Evolutionary conservation across 2,329 filamentous ascomycete genomes (phyloP).

Genomic region (Tothia fuscella): DNA sequence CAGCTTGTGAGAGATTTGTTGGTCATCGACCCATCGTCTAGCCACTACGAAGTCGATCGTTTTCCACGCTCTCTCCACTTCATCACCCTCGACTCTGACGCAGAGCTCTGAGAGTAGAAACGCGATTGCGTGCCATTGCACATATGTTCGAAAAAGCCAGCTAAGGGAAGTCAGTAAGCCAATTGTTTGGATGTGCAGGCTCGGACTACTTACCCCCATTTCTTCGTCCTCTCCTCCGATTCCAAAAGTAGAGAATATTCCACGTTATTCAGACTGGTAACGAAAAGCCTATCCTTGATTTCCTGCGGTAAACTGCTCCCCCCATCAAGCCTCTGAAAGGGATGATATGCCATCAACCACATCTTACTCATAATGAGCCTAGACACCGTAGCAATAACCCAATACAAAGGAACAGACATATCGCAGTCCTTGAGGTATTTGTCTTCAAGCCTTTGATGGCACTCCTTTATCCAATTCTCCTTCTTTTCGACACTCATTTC

Average conservation of each 20-base stretch:
- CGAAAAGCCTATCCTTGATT: constrained; percentile 55
- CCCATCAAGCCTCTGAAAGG: constrained; percentile 50
- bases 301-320: constrained; percentile 47
- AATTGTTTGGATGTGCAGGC: neutral
- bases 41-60: constrained; percentile 39
- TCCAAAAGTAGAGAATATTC: constrained; percentile 58
- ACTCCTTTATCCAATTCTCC: constrained; percentile 38
- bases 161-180: neutral
- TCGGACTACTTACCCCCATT: constrained; percentile 40
- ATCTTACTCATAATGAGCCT: constrained; percentile 67
- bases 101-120: constrained; percentile 50
- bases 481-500: constrained; percentile 35
- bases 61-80: constrained; percentile 49
- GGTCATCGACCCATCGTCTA: constrained; percentile 29
- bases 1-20: constrained; percentile 13
- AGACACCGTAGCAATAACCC: constrained; percentile 38
- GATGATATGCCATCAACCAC: constrained; percentile 66
- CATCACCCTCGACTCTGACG: constrained; percentile 41
- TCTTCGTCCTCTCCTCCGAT: constrained; percentile 46
- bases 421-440: constrained; percentile 41
- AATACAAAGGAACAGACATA: constrained; percentile 48
- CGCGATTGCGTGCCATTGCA: constrained; percentile 54
- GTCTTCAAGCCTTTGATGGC: constrained; percentile 34
- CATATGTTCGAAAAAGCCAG: constrained; percentile 53
- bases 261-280: constrained; percentile 61